Percentiles rank a stretch among this genome's conserved stretches.
These are phyloP conservation scores for Auricularia sp. DNA, from an alignment of 768 basidiomycete species.

Conservation along the genomic window DNA sequence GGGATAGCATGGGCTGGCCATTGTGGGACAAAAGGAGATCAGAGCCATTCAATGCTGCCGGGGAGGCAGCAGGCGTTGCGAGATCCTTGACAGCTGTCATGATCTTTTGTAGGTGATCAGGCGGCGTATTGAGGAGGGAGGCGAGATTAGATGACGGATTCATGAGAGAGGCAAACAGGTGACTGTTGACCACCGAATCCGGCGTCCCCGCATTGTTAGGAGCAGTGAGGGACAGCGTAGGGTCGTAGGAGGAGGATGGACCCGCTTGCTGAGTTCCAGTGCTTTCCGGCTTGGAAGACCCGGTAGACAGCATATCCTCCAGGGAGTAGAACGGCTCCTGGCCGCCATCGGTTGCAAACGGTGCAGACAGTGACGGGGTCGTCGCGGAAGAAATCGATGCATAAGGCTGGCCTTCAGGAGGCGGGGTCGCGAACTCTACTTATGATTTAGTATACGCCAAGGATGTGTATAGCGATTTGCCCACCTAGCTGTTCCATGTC, in stretches of 20 bases:
- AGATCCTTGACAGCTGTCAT: constrained; percentile 13
- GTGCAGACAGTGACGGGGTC: background rate
- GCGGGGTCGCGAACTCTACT: background rate
- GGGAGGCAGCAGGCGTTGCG: background rate
- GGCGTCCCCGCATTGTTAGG: background rate
- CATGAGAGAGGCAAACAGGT: constrained; percentile 15
- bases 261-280: constrained; percentile 36
- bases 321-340: background rate
- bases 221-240: constrained; percentile 3
- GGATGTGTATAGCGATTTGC: constrained; percentile 4
- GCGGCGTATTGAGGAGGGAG: constrained; percentile 7
- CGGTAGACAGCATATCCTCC: constrained; percentile 26
- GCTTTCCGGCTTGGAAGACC: constrained; percentile 12
- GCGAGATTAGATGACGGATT: background rate
- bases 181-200: constrained; percentile 13
- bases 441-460: constrained; percentile 5
- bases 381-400: background rate
- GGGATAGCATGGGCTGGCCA: background rate
- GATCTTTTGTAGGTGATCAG: constrained; percentile 17
- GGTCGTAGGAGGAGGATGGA: constrained; percentile 14
- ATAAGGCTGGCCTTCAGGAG: background rate
- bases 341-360: constrained; percentile 1
- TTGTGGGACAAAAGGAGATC: background rate
- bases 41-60: background rate
- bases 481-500: constrained; percentile 8